A percentile compares a stretch with the other conserved stretches of the same genome.
phyloP scores from a whole-genome alignment of 2,329 filamentous ascomycete genomes.

The Botrytis tulipae region DNA sequence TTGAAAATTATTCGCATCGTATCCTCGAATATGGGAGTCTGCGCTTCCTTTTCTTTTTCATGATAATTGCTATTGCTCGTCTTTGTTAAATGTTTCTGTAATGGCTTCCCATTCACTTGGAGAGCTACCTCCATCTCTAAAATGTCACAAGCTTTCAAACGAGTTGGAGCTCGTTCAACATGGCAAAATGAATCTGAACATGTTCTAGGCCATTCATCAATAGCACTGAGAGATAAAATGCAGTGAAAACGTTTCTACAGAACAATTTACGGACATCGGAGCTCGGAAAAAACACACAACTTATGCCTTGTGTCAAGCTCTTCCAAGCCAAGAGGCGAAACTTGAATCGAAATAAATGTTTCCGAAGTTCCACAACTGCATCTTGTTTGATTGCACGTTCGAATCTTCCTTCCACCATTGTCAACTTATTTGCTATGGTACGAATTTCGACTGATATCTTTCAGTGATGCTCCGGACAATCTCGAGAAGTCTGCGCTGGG shows the following conservation, averaged over 20 bases:
- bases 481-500: no score
- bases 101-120: background rate
- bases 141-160: background rate
- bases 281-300: background rate
- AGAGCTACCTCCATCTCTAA: background rate
- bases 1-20: no score
- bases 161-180: background rate
- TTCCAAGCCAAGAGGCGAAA: background rate
- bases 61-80: no score
- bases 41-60: no score
- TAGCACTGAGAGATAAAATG: no score
- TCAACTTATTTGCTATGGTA: no score
- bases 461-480: no score
- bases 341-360: background rate
- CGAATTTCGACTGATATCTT: no score
- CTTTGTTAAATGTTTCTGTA: background rate
- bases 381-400: background rate
- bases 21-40: no score
- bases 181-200: background rate
- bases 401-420: fast-evolving
- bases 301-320: background rate
- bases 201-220: no score
- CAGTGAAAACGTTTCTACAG: background rate
- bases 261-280: background rate
- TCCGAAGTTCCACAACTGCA: background rate